Percentiles rank a stretch among this genome's conserved stretches.
Conservation (phyloP, 768 basidiomycete species). For the Astraeus odoratus region DNA sequence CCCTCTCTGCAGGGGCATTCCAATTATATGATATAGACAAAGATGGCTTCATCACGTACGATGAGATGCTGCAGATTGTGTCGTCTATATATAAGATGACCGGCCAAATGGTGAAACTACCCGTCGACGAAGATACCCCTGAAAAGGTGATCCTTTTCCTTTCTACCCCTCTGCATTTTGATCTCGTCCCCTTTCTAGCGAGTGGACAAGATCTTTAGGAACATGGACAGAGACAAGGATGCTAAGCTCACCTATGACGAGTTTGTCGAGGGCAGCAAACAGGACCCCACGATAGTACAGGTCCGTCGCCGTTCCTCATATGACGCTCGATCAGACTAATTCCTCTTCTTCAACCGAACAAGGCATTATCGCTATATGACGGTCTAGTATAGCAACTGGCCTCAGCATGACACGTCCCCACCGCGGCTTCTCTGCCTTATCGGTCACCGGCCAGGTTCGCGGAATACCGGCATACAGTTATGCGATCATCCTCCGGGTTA, state of each 20-base stretch:
- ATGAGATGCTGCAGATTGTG: slow-evolving; percentile 99
- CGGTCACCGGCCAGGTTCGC: not conserved
- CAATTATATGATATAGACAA: slow-evolving; percentile 98
- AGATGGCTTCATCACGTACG: slow-evolving; percentile 95
- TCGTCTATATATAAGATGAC: slow-evolving; percentile 99
- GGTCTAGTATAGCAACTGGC: slow-evolving; percentile 66
- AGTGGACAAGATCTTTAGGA: slow-evolving; percentile 96
- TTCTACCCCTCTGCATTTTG: slow-evolving; percentile 9
- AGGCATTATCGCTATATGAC: slow-evolving; percentile 94
- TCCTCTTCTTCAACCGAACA: slow-evolving; percentile 5
- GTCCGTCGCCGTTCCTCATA: slow-evolving; percentile 34
- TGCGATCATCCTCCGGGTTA: not conserved
- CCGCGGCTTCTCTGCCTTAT: not conserved
- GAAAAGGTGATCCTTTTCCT: slow-evolving; percentile 65
- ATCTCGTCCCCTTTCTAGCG: slow-evolving; percentile 45
- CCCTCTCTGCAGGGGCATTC: slow-evolving; percentile 80
- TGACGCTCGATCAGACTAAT: slow-evolving; percentile 7
- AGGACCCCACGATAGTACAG: slow-evolving; percentile 99
- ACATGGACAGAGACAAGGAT: slow-evolving; percentile 96
- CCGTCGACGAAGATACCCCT: slow-evolving; percentile 98
- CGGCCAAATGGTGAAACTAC: slow-evolving; percentile 97
- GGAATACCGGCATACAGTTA: not conserved
- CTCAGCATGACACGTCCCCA: not conserved
- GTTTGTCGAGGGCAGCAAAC: slow-evolving; percentile 97
- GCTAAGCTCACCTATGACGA: slow-evolving; percentile 92